phyloP scores from a whole-genome alignment of 2,329 filamentous ascomycete genomes.

The Aspergillus proliferans region DNA sequence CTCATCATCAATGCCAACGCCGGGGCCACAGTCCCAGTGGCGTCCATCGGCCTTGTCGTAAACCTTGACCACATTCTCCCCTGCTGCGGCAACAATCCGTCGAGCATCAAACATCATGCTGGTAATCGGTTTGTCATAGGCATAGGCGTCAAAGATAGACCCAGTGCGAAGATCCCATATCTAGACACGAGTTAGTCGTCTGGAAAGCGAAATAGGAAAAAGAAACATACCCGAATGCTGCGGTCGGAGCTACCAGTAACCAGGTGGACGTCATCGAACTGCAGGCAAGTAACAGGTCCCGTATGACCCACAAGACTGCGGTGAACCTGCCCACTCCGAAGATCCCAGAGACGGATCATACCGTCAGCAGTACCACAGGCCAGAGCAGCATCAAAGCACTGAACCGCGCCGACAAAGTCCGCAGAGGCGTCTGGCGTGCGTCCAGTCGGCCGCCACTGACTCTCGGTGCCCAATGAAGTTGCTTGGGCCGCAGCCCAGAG shows the following conservation, averaged over 20 bases:
- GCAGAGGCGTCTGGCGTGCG: conserved; percentile 62
- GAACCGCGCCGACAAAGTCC: conserved; percentile 89
- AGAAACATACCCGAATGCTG: conserved; percentile 74
- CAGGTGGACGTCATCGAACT: conserved; percentile 92
- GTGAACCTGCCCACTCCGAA: conserved; percentile 94
- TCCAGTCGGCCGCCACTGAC: conserved; percentile 64
- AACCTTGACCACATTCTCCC: conserved; percentile 91
- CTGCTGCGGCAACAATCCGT: conserved; percentile 81
- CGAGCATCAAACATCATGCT: conserved; percentile 96
- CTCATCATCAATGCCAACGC: conserved; percentile 59
- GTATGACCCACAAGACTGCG: conserved; percentile 93
- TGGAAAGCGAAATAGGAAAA: background rate
- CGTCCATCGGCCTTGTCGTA: conserved; percentile 95
- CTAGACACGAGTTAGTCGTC: conserved; percentile 43
- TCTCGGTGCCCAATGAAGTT: conserved; percentile 57
- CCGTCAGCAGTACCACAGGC: conserved; percentile 96
- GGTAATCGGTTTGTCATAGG: conserved; percentile 85
- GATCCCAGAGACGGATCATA: conserved; percentile 94
- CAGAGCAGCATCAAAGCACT: conserved; percentile 92
- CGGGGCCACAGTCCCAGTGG: conserved; percentile 94
- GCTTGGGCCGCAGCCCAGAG: conserved; percentile 96
- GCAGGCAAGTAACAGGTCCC: conserved; percentile 84
- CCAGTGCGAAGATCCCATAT: conserved; percentile 98
- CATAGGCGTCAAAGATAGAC: conserved; percentile 91
- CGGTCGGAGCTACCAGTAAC: conserved; percentile 89